phyloP scores from a whole-genome alignment of 31 red algal genomes.

The Porphyra umbilicalis region DNA sequence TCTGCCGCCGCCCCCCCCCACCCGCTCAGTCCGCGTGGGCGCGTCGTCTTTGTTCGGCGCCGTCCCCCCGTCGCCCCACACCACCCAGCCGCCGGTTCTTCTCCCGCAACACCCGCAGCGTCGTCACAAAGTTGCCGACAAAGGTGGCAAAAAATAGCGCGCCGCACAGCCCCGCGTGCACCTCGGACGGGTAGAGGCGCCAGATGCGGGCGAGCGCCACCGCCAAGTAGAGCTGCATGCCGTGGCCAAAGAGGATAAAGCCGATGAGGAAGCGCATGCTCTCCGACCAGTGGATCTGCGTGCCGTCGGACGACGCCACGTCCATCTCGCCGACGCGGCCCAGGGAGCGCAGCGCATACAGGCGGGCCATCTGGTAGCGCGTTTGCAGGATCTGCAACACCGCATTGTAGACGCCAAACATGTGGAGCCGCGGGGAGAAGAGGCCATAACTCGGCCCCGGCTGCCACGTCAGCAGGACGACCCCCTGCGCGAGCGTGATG shows the following conservation, averaged over 20 bases:
- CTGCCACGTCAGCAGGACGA: constrained; percentile 89
- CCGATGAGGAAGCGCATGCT: constrained; percentile 82
- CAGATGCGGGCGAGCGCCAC: constrained; percentile 41
- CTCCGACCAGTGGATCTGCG: constrained; percentile 87
- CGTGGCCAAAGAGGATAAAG: constrained; percentile 73
- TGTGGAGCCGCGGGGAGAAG: constrained; percentile 59
- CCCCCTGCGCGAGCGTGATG: constrained; percentile 67
- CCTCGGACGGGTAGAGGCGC: constrained; percentile 34
- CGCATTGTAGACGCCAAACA: constrained; percentile 83
- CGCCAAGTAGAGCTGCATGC: constrained; percentile 67
- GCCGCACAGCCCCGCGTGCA: constrained; percentile 59
- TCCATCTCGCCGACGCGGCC: constrained; percentile 97
- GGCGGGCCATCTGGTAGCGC: constrained; percentile 89
- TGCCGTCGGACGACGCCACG: constrained; percentile 80
- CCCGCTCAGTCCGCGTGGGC: not conserved
- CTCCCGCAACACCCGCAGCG: constrained; percentile 49
- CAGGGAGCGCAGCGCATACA: constrained; percentile 85
- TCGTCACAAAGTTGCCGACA: constrained; percentile 80
- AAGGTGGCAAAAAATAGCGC: constrained; percentile 56
- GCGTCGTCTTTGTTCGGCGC: not conserved
- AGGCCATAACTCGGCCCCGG: constrained; percentile 59
- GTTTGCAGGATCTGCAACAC: constrained; percentile 90
- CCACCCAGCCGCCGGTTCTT: constrained; percentile 17
- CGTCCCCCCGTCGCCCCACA: not conserved
- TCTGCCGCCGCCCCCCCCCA: not conserved